phyloP scores from a whole-genome alignment of 495 filamentous ascomycete species.

The Antarctomyces pellizariae region DNA sequence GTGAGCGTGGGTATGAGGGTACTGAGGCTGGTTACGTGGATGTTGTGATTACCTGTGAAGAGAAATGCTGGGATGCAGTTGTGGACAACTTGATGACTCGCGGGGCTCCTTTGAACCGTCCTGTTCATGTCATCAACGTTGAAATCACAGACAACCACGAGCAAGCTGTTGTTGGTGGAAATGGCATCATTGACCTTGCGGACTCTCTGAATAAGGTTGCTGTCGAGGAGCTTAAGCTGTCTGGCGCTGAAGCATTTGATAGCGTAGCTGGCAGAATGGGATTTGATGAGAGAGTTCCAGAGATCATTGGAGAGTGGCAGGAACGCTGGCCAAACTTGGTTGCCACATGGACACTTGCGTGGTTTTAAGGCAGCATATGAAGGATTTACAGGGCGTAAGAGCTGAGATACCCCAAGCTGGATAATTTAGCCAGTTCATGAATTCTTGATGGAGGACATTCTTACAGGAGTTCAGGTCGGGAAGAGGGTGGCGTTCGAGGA shows the following conservation, averaged over 20 bases:
- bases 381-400: too few species aligned
- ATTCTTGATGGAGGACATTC: too few species aligned
- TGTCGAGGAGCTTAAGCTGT: constrained; percentile 41
- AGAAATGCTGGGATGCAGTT: constrained; percentile 96
- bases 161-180: constrained; percentile 76
- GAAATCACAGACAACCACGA: constrained; percentile 98
- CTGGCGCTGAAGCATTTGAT: constrained; percentile 40
- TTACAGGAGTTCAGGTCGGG: too few species aligned
- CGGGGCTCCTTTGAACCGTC: constrained; percentile 61
- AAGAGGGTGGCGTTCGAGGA: too few species aligned
- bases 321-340: constrained; percentile 81
- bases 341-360: constrained; percentile 82
- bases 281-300: constrained; percentile 86
- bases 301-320: constrained; percentile 89
- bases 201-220: constrained; percentile 70
- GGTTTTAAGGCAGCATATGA: constrained; percentile 37
- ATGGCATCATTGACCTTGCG: constrained; percentile 80
- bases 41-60: constrained; percentile 91
- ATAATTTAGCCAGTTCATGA: too few species aligned
- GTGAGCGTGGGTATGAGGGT: constrained; percentile 48
- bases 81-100: constrained; percentile 78
- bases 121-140: constrained; percentile 92
- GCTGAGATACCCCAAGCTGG: too few species aligned
- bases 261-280: constrained; percentile 39
- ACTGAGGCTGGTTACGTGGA: constrained; percentile 83